Base-by-base conservation (phyloP, 106 monocot species). In the Dendrobium chrysotoxum region DNA sequence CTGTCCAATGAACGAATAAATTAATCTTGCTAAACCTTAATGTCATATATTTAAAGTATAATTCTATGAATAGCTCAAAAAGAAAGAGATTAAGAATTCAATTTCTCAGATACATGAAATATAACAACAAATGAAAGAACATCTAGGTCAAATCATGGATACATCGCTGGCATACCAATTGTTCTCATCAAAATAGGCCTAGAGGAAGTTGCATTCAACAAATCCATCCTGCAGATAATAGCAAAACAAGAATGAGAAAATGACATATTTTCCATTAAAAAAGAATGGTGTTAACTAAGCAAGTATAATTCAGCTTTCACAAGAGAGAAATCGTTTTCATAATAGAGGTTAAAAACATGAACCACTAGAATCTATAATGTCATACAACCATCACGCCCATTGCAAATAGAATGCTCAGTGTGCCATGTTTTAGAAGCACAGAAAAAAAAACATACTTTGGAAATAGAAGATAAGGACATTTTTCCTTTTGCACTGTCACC, bases 211-310 rank as follows among this genome's bases (percentile, higher is more conserved):
- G n/a, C 64, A 65, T 65, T 65, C 26, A 65, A 65, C 64, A 65
- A 26, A 65, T 25, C 64, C 64, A 65, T 65, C 64, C 64, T 65
- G 64, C 64, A 65, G 64, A 65, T 65, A 61, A 61, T 61, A 23
- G 4, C 23, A 65, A 65, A 65, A 65, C 64, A 65, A 25, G 10
- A 65, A 26, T 23, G 26, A 65, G 64, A 25, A 23, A 65, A 61
- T 7, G 26, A 65, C 2, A 61, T 26, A 65, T 65, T 65, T 25
- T n/a, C 64, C 64, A 25, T 65, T 10, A 65, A 61, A 61, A 61
- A 61, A 23, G 13, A 50, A 13, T 50, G 11, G 50, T 15, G 15
- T 15, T 50, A 13, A 50, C 50, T 13, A 50, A 50, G 50, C 50
- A 50, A 50, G 50, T 11, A 13, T 16, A 50, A 50, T 13, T 50